Conservation (phyloP, 2,329 filamentous ascomycete genomes). For the Alternaria alternata region DNA sequence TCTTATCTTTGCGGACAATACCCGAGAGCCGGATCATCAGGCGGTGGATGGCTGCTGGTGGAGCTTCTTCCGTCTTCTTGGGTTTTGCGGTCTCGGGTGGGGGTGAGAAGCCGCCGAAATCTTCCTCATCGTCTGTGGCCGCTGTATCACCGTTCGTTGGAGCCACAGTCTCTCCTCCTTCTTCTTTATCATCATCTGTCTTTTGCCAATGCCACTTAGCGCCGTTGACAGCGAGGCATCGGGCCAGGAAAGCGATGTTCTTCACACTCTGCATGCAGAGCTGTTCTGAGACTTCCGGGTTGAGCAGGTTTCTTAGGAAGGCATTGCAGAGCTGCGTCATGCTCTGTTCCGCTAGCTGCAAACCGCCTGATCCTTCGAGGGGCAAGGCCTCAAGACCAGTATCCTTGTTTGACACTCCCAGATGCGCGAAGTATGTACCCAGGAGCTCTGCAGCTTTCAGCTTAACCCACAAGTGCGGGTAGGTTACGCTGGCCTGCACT, state of each 20-base stretch:
- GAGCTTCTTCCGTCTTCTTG: slow-evolving; percentile 31
- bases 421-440: slow-evolving; percentile 80
- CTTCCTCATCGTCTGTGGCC: slow-evolving; percentile 48
- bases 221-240: slow-evolving; percentile 67
- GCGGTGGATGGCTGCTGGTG: slow-evolving; percentile 70
- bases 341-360: slow-evolving; percentile 70
- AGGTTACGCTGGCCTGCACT: slow-evolving; percentile 73
- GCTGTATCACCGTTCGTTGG: slow-evolving; percentile 32
- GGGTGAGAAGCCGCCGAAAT: slow-evolving; percentile 39
- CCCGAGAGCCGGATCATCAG: slow-evolving; percentile 80
- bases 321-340: slow-evolving; percentile 67
- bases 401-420: slow-evolving; percentile 70
- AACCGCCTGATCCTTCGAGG: slow-evolving; percentile 73
- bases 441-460: slow-evolving; percentile 77
- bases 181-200: slow-evolving; percentile 52
- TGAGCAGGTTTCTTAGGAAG: slow-evolving; percentile 68
- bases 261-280: slow-evolving; percentile 82
- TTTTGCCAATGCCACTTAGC: slow-evolving; percentile 56
- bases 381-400: slow-evolving; percentile 64
- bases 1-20: slow-evolving; percentile 73
- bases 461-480: slow-evolving; percentile 77
- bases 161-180: slow-evolving; percentile 55
- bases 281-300: slow-evolving; percentile 71
- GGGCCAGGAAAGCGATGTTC: slow-evolving; percentile 83
- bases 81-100: slow-evolving; percentile 18